These are phyloP conservation scores for Closterium sp. DNA, from an alignment of 139 green algal species.

Conservation along the genomic window DNA sequence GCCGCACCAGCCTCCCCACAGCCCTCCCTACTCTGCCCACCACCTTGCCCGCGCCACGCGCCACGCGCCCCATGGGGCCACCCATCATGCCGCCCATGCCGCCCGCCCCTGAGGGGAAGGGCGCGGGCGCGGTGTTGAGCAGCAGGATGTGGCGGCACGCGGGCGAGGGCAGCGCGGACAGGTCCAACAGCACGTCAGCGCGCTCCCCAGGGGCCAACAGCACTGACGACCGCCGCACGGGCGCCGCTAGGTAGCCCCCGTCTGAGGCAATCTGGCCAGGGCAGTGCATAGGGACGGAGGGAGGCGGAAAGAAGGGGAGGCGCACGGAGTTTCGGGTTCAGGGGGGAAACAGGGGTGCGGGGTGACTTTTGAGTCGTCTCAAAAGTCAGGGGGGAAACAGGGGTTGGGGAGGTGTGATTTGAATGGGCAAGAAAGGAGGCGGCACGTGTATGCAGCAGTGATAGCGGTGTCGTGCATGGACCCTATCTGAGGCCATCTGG, in stretches of 20 bases:
- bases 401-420: too few relatives aligned
- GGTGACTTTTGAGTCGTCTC: conserved; percentile 12
- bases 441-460: conserved; percentile 3
- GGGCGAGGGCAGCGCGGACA: not conserved
- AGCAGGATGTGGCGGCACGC: too few relatives aligned
- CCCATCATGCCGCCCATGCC: too few relatives aligned
- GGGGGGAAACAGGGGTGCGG: not conserved
- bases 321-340: not conserved
- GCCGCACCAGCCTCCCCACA: too few relatives aligned
- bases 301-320: not conserved
- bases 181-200: conserved; percentile 7
- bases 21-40: too few relatives aligned
- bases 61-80: too few relatives aligned
- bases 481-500: too few relatives aligned
- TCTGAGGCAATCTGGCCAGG: conserved; percentile 15
- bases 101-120: too few relatives aligned
- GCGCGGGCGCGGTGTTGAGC: too few relatives aligned
- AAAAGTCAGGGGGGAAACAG: too few relatives aligned
- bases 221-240: not conserved
- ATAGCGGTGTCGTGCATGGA: not conserved
- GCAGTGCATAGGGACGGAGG: not conserved
- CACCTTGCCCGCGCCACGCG: too few relatives aligned
- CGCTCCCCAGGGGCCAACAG: conserved; percentile 9
- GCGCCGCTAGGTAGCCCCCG: conserved; percentile 13
- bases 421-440: too few relatives aligned